A percentile compares a stretch with the other conserved stretches of the same genome.
phyloP scores from a whole-genome alignment of 805 yeast genomes.

The Candida tibetensis region DNA sequence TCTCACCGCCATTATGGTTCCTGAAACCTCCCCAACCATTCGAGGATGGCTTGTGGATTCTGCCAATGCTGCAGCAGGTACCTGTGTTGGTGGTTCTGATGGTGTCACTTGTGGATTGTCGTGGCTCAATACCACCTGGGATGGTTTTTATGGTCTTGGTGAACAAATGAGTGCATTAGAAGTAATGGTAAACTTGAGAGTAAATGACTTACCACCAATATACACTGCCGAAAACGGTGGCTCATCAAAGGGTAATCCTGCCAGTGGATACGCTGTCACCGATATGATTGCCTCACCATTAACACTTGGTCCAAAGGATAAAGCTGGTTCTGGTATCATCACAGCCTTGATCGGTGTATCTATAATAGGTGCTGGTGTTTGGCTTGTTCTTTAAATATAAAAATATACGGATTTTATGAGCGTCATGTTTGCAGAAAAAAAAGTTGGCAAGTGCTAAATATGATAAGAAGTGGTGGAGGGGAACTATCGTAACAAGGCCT shows the following conservation, averaged over 20 bases:
- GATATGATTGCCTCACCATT: constrained; percentile 31
- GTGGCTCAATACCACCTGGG: constrained; percentile 61
- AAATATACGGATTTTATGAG: neutral
- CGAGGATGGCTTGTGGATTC: constrained; percentile 40
- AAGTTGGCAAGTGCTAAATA: too few relatives aligned
- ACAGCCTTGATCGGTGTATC: constrained; percentile 67
- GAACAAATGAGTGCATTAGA: constrained; percentile 79
- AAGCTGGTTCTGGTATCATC: constrained; percentile 85
- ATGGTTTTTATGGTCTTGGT: constrained; percentile 68
- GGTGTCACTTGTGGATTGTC: constrained; percentile 78
- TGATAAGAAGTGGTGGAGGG: too few relatives aligned
- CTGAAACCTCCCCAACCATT: constrained; percentile 50
- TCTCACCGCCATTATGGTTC: constrained; percentile 67
- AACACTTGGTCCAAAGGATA: constrained; percentile 16
- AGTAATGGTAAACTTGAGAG: constrained; percentile 48
- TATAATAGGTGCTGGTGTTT: constrained; percentile 58
- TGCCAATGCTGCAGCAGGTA: constrained; percentile 50
- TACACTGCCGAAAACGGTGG: constrained; percentile 66
- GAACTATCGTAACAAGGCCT: too few relatives aligned
- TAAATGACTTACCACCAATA: constrained; percentile 50
- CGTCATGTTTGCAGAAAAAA: too few relatives aligned
- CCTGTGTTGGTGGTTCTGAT: constrained; percentile 79
- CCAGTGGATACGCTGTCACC: constrained; percentile 58
- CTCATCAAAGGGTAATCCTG: constrained; percentile 60
- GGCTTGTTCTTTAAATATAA: constrained; percentile 60